Evolutionary conservation across 2,329 filamentous ascomycete species (phyloP), one percentile per base, ranked within the genome.

Genomic region (Monosporascus sp.): DNA sequence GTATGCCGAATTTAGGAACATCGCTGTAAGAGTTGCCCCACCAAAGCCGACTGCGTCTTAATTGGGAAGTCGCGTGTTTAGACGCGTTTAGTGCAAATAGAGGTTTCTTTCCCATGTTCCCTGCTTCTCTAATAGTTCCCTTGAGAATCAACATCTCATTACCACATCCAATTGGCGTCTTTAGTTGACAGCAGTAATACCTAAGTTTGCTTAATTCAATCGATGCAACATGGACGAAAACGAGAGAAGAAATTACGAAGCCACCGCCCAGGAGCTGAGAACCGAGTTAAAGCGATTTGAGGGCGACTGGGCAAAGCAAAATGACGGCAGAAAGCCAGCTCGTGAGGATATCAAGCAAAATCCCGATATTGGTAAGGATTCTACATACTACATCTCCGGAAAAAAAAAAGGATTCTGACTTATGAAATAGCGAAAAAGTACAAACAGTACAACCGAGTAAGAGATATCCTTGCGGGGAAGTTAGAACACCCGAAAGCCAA

Each of bases 321-420:
- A 92, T 63, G 74, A 72, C 34, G 88, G 88, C 49, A 79, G 77
- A 57, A 92, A 90, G 72, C 85, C 89, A 4, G 75, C 78, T 48
- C 80, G 87, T 53, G 80, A 84, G n/a, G 88, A 90, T 63, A 91
- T 93, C 74, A 91, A 90, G 71, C 77, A 79, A 50, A 84, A 89
- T 61, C 77, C 81, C 6, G 78, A 80, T 0, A 90, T 92, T 62
- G 85, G 88, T 90, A 79, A 36, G 74, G 39, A 25, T 5, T 47
- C 3, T 3, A 37, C 38, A 4, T 18, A 5, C 11, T 24, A 5
- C 39, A 17, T 27, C 18, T n/a, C 18, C 7, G 27, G 39, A n/a
- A 39, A 38, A 47, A 5, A 22, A 2, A 22, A 22, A 2, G 22
- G 22, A 22, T 22, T 24, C 52, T 56, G 49, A 52, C n/a, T n/a